Evolutionary conservation across 768 basidiomycete genomes (phyloP).

Genomic region (Rhizopogon roseolus): DNA sequence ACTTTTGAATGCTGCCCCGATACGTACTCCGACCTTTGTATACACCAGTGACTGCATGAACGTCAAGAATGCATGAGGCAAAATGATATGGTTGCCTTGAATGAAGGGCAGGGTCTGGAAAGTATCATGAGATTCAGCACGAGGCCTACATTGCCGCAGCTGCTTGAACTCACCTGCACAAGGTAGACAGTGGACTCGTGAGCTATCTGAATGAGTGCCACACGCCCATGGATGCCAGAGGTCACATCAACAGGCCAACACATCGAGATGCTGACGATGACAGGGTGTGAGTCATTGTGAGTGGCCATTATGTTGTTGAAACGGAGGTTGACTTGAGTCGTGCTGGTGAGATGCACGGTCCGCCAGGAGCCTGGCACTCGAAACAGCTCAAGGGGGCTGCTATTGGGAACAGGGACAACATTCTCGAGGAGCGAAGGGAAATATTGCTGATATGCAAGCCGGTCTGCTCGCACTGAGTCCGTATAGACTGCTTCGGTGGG

Average conservation of each 20-base stretch:
- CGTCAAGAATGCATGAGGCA: no score
- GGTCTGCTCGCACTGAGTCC: no score
- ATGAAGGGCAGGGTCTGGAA: no score
- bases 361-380: background rate
- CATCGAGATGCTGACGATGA: constrained; percentile 3
- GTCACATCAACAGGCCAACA: constrained; percentile 5
- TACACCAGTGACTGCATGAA: no score
- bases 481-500: no score
- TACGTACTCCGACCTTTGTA: constrained; percentile 21
- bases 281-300: background rate
- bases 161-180: no score
- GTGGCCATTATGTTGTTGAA: no score
- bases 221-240: background rate
- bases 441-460: constrained; percentile 4
- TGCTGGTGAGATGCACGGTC: background rate
- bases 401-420: constrained; percentile 16
- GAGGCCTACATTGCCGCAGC: no score
- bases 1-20: constrained; percentile 17
- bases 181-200: background rate
- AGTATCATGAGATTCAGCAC: no score
- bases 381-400: background rate
- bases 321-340: no score
- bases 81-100: no score
- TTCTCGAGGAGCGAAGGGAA: constrained; percentile 17
- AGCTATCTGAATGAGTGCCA: background rate